Conservation (phyloP, 2,329 filamentous ascomycete species). For the Mycosphaerelloides madeirae region DNA sequence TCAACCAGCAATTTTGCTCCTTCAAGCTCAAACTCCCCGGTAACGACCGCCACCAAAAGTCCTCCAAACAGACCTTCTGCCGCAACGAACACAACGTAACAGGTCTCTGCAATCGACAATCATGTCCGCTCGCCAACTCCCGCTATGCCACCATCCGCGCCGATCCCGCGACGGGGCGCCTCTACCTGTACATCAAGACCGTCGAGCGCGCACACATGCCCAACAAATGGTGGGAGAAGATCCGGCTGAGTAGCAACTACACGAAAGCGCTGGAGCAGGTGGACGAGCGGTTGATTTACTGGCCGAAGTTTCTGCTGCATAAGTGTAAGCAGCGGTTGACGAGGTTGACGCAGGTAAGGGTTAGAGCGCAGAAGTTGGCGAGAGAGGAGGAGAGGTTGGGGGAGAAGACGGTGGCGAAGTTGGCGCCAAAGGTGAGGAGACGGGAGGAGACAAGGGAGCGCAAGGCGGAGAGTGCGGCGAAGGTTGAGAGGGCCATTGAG, state of each 20-base stretch:
- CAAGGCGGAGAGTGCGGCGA: constrained; percentile 59
- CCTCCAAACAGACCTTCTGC: constrained; percentile 89
- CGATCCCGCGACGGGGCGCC: constrained; percentile 69
- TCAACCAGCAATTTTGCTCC: constrained; percentile 90
- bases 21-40: constrained; percentile 74
- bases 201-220: constrained; percentile 84
- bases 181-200: constrained; percentile 97
- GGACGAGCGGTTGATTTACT: constrained; percentile 82
- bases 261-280: constrained; percentile 82
- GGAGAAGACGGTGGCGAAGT: constrained; percentile 79
- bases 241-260: constrained; percentile 87
- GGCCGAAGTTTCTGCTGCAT: constrained; percentile 86
- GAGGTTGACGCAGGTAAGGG: constrained; percentile 83
- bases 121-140: constrained; percentile 84
- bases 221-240: constrained; percentile 88
- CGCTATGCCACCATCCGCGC: constrained; percentile 88
- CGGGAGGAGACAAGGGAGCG: constrained; percentile 47
- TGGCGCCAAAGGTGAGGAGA: constrained; percentile 78
- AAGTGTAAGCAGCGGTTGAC: constrained; percentile 97
- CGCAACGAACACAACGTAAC: constrained; percentile 63
- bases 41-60: constrained; percentile 47
- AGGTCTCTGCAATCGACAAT: constrained; percentile 76
- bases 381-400: constrained; percentile 86
- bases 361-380: constrained; percentile 68
- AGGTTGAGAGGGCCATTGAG: constrained; percentile 94